Evolutionary conservation across 192 early-diverging fungal species (phyloP), one percentile per base, ranked within the genome.

Genomic region (Chytriomyces hyalinus): DNA sequence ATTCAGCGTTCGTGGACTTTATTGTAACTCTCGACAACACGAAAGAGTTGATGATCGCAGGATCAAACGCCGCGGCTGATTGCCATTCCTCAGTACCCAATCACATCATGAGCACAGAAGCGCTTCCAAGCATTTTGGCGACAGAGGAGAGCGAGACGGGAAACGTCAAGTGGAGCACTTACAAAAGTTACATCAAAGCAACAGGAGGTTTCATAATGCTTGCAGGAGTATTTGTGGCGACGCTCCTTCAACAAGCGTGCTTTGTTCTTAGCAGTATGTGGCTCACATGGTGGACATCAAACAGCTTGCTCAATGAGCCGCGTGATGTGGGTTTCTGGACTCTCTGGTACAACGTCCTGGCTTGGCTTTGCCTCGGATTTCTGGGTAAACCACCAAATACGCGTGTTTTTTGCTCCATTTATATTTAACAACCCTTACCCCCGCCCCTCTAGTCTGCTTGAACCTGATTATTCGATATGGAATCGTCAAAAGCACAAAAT

Each of bases 391-490:
- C 36, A 36, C 36, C 36, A 36, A 26, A 44, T 75, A 44, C 36
- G 36, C 36, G 61, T 7, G 76, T 78, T 36, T 71, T 78, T 36
- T 71, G 44, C 10, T 46, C 71, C 49, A 7, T 65, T 75, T 63
- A 57, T 57, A n/a, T 57, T 5, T 57, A 57, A 57, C 20, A 13
- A 57, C 53, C 24, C 24, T 20, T 57, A 0, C 53, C 20, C 24
- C 24, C 24, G 0, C 20, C 15, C 1, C 53, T n/a, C 44, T 63
- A 26, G 26, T 73, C 67, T 57, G 67, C 47, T 36, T 83, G 26
- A 80, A 76, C 49, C 43, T 75, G 17, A 44, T 76, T 9, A 62
- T 83, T 69, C 48, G 80, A 36, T 22, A 50, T 28, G 79, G 82
- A 11, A 62, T 61, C 49, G 47, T 70, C 50, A 73, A 43, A 20